Percentiles rank a stretch among this genome's conserved stretches.
Evolutionary conservation across 2,329 filamentous ascomycete genomes (phyloP).

Genomic region (Colletotrichum echinochloae): DNA sequence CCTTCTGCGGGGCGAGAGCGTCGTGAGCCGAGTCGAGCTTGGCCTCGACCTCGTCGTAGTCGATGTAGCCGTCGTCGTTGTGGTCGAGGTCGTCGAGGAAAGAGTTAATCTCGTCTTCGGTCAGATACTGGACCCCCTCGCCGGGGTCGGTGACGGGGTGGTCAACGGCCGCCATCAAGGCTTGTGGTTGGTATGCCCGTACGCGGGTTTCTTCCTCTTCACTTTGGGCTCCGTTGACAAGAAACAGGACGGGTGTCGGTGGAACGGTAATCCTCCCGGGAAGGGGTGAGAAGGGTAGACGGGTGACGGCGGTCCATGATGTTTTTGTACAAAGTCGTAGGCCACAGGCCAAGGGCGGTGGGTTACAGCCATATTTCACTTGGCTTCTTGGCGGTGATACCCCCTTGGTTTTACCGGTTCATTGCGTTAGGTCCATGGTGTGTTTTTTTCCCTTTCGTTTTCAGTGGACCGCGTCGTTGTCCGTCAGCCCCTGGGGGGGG

Average conservation of each 20-base stretch:
- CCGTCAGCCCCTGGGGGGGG: conserved; percentile 37
- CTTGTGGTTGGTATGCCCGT: conserved; percentile 15
- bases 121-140: conserved; percentile 51
- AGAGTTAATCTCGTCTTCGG: conserved; percentile 61
- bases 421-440: background rate
- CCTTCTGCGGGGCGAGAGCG: conserved; percentile 57
- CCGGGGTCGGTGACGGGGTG: conserved; percentile 45
- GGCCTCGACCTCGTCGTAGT: conserved; percentile 63
- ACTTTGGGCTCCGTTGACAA: background rate
- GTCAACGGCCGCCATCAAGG: conserved; percentile 38
- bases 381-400: conserved; percentile 35
- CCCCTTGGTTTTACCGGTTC: background rate
- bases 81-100: conserved; percentile 66
- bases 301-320: background rate
- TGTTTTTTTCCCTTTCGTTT: background rate
- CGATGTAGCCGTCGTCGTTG: conserved; percentile 63
- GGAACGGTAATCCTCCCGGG: background rate
- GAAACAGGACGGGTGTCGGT: background rate
- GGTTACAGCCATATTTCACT: conserved; percentile 16
- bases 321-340: background rate
- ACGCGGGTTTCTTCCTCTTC: background rate
- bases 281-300: background rate
- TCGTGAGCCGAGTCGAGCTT: conserved; percentile 66
- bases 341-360: background rate
- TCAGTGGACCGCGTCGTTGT: conserved; percentile 21